Base-by-base conservation (phyloP, 2,329 filamentous ascomycete species). In the Stemphylium beticola region DNA sequence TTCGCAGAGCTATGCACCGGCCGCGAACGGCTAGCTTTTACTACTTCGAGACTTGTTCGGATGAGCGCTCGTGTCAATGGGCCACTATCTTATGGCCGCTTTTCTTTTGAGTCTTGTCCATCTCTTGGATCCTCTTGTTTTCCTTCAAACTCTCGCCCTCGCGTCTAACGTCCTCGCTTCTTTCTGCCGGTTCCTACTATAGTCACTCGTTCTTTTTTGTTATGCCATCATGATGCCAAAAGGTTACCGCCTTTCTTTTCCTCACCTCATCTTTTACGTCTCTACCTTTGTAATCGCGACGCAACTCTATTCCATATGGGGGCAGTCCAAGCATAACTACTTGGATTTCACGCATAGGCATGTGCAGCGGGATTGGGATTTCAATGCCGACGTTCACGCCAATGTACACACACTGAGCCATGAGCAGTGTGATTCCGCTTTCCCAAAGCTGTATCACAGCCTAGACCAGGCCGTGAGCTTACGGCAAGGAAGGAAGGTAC, bases 211-310 rank as follows among this genome's bases (percentile, higher is more conserved):
- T 61, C 18, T 57, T 22, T 20, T 22, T 38, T 62, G 62, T 66
- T 59, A 71, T 72, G 68, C 62, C 56, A 69, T 67, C 41, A 71
- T 71, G 67, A 71, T 72, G 15, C 59, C 53, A 46, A 71, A 71
- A 47, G 65, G 65, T 14, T 63, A 63, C 51, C 65, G 66, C 34
- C 49, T 68, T 40, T 69, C 68, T 33, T 56, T 68, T 18, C 59
- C 60, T 2, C 66, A 70, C 41, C 54, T 73, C 38, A 42, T 67
- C 39, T 69, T 72, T 33, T 72, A 68, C 49, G 60, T 73, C 44
- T 66, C 62, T 49, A 63, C 62, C 17, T 72, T 71, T 41, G 60
- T 73, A 26, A 68, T 73, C 44, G 58, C 61, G 12, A 62, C 61
- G 24, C 69, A 72, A 40, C 33, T 73, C 36, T 70, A 62, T 60